phyloP scores from a whole-genome alignment of 2,329 filamentous ascomycete genomes.

The Curvularia eragrostidis region DNA sequence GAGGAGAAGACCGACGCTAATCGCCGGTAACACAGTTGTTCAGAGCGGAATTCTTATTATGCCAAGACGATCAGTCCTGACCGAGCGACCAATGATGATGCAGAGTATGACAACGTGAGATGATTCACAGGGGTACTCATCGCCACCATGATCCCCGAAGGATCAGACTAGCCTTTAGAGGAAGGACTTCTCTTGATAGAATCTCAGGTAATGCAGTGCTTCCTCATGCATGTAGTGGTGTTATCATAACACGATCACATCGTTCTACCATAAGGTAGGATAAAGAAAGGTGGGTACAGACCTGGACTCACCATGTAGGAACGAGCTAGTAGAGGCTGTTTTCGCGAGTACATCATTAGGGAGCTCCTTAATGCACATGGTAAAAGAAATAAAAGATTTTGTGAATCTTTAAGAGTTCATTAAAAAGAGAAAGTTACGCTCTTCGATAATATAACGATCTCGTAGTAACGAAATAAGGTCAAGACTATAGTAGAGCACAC shows the following conservation, averaged over 20 bases:
- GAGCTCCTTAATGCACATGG: too few species aligned
- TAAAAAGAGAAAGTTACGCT: too few species aligned
- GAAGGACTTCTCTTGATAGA: neutral
- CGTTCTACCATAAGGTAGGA: neutral
- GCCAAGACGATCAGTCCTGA: constrained; percentile 19
- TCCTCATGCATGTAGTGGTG: neutral
- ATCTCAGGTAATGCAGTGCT: neutral
- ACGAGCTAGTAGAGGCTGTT: neutral
- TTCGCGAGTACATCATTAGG: too few species aligned
- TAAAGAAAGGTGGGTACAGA: neutral
- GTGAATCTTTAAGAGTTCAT: too few species aligned
- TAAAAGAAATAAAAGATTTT: too few species aligned
- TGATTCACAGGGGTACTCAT: constrained; percentile 1
- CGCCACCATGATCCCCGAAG: neutral
- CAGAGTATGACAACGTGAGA: constrained; percentile 29
- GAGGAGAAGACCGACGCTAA: constrained; percentile 4
- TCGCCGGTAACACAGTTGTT: neutral
- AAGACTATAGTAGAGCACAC: too few species aligned
- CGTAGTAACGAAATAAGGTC: too few species aligned
- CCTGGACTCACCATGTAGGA: neutral
- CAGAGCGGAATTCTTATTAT: constrained; percentile 5
- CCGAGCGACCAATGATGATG: constrained; percentile 19
- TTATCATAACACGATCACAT: neutral
- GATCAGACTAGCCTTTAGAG: neutral
- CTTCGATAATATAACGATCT: too few species aligned